Conservation (phyloP, 2,329 filamentous ascomycete genomes). For the Aspergillus sojae region DNA sequence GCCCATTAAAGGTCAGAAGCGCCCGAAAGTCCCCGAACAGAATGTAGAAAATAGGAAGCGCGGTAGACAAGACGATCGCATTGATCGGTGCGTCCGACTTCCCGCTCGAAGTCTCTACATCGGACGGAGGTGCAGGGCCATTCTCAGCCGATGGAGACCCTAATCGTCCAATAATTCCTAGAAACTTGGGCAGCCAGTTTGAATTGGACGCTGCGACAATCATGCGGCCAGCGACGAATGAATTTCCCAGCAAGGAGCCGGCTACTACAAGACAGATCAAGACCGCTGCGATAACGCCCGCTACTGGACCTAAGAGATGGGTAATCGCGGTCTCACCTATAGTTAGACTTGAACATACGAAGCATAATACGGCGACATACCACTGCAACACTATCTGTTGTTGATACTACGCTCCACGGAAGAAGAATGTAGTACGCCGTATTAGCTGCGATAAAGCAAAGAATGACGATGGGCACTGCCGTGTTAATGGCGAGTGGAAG, state of each 20-base stretch:
- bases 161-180: slow-evolving; percentile 13
- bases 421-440: slow-evolving; percentile 21
- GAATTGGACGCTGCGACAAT: slow-evolving; percentile 17
- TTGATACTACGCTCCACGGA: slow-evolving; percentile 19
- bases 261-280: slow-evolving; percentile 20
- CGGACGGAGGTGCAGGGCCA: background rate
- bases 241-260: slow-evolving; percentile 20
- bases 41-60: slow-evolving; percentile 14
- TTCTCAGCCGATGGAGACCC: background rate
- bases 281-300: slow-evolving; percentile 14
- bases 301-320: slow-evolving; percentile 15
- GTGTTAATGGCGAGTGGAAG: slow-evolving; percentile 22
- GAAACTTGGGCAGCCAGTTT: slow-evolving; percentile 19
- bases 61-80: slow-evolving; percentile 18
- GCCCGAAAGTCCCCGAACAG: slow-evolving; percentile 22
- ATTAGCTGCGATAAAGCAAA: slow-evolving; percentile 20
- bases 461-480: slow-evolving; percentile 18
- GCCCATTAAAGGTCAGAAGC: slow-evolving; percentile 20
- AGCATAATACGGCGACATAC: slow-evolving; percentile 1
- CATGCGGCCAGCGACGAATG: slow-evolving; percentile 22
- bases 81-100: slow-evolving; percentile 21
- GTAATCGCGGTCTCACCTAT: slow-evolving; percentile 13
- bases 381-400: slow-evolving; percentile 21
- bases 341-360: background rate
- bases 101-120: too few relatives aligned